A percentile compares a stretch with the other conserved stretches of the same genome.
phyloP scores from a whole-genome alignment of 2,329 filamentous ascomycete species.

The Ophiocordyceps australis region DNA sequence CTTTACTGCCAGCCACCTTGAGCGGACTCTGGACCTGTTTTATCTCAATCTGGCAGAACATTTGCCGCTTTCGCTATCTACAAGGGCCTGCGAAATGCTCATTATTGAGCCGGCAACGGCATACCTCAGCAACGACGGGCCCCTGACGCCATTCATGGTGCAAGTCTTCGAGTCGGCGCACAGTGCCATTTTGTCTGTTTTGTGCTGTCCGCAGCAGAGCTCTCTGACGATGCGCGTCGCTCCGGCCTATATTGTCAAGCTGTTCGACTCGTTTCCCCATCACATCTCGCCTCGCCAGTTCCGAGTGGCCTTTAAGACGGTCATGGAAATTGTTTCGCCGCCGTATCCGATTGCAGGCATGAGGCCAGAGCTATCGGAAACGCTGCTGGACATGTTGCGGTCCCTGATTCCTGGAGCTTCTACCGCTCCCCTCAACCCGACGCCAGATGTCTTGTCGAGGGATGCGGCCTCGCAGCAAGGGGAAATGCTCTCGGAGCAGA shows the following conservation, averaged over 20 bases:
- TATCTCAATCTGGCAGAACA: conserved; percentile 80
- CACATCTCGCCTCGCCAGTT: conserved; percentile 75
- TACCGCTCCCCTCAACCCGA: conserved; percentile 20
- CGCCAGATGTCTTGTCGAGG: conserved; percentile 16
- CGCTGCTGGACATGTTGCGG: conserved; percentile 61
- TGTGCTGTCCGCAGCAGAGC: conserved; percentile 64
- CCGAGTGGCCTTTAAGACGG: conserved; percentile 68
- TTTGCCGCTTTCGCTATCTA: conserved; percentile 51
- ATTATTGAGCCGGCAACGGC: conserved; percentile 56
- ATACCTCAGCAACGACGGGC: conserved; percentile 40
- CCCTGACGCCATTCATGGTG: conserved; percentile 25
- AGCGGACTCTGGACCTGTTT: conserved; percentile 65
- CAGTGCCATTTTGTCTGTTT: conserved; percentile 60
- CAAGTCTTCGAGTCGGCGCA: conserved; percentile 78
- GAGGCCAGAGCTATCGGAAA: conserved; percentile 64
- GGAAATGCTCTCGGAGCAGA: conserved; percentile 52
- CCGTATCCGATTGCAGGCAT: conserved; percentile 56
- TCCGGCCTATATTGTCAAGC: conserved; percentile 67
- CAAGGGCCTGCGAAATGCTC: conserved; percentile 50
- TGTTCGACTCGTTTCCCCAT: conserved; percentile 63
- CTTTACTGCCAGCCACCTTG: conserved; percentile 20
- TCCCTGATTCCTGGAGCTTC: conserved; percentile 35
- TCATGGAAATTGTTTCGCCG: conserved; percentile 66
- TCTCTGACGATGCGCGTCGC: conserved; percentile 51
- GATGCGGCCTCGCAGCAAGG: conserved; percentile 7